Evolutionary conservation across 1,284 basidiomycete genomes (phyloP).

Genomic region (Sporisorium exsertum): DNA sequence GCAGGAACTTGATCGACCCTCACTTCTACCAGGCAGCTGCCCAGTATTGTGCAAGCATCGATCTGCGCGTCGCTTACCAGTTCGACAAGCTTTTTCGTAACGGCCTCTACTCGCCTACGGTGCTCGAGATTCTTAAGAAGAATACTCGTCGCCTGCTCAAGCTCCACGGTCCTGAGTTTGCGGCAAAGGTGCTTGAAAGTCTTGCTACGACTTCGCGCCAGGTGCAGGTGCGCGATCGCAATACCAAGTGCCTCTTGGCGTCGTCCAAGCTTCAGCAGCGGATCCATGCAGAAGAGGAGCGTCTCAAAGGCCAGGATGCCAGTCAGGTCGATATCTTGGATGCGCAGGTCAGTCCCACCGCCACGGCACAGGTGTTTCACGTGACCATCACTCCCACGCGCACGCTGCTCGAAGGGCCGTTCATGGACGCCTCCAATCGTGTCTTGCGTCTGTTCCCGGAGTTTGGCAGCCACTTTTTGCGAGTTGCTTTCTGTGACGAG

Average conservation of each 20-base stretch:
- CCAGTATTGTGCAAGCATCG: conserved; percentile 18
- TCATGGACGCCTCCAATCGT: conserved; percentile 37
- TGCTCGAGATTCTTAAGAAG: conserved; percentile 19
- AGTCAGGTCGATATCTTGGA: conserved; percentile 5
- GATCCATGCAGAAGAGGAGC: conserved; percentile 15
- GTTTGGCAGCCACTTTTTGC: conserved; percentile 31
- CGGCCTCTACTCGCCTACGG: conserved; percentile 28
- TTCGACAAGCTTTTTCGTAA: conserved; percentile 36
- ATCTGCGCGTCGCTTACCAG: conserved; percentile 32
- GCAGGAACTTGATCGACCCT: conserved; percentile 22
- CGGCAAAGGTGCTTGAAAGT: conserved; percentile 24
- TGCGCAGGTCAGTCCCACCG: conserved; percentile 4
- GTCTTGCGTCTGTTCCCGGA: conserved; percentile 36
- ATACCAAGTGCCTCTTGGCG: conserved; percentile 24
- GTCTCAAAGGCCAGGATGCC: conserved; percentile 17
- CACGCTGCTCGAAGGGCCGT: conserved; percentile 27
- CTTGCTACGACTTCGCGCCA: conserved; percentile 17
- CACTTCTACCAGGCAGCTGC: conserved; percentile 17
- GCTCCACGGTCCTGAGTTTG: conserved; percentile 11
- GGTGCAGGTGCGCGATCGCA: conserved; percentile 23
- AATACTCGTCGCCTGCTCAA: conserved; percentile 21
- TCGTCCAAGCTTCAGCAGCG: conserved; percentile 21
- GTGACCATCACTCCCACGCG: conserved; percentile 35
- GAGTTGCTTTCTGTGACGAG: conserved; percentile 37
- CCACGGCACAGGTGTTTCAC: conserved; percentile 34